Evolutionary conservation across 2,329 filamentous ascomycete species (phyloP), one percentile per base, ranked within the genome.

Genomic region (Fusarium nurragi): DNA sequence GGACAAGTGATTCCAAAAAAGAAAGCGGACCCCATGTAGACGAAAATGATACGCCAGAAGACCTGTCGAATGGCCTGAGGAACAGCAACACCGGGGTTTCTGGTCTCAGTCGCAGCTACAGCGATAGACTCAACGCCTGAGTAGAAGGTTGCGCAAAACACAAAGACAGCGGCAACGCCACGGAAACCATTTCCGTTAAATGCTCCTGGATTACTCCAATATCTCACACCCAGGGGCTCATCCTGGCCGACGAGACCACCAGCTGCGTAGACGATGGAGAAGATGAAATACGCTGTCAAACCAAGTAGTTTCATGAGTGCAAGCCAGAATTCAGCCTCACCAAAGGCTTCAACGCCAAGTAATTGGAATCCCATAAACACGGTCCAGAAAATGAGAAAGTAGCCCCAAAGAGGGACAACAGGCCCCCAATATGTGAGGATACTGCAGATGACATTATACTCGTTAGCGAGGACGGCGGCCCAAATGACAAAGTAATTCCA

Each of bases 291-390:
- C 2, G 89, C 89, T 3, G 90, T 78, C 2, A 93, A 78, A 2
- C 89, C 89, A 4, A 88, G 74, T 6, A 93, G 83, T 73, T 94
- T 94, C 72, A 93, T 77, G 16, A 90, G 82, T 1, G 90, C 88
- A 54, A 93, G 84, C 89, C 90, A 93, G 72, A 93, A 93, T 72
- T 94, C 91, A 11, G 90, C 87, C 73, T 94, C 91, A 14, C 91
- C 91, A 73, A 93, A 94, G 5, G 88, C 86, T 68, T 88, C 86
- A 2, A 93, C 88, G 2, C 90, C 90, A 2, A 93, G 79, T 30
- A 93, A 81, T 70, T 93, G 91, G 57, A 93, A 87, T 0, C 78
- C 81, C 1, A 89, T 80, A 64, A 93, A 91, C 0, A 87, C 77
- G n/a, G 87, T 84, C 87, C 90, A 93, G 67, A 93, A 88, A n/a